Base-by-base conservation (phyloP, 371 early-diverging fungal species). In the Mortierella polycephala region DNA sequence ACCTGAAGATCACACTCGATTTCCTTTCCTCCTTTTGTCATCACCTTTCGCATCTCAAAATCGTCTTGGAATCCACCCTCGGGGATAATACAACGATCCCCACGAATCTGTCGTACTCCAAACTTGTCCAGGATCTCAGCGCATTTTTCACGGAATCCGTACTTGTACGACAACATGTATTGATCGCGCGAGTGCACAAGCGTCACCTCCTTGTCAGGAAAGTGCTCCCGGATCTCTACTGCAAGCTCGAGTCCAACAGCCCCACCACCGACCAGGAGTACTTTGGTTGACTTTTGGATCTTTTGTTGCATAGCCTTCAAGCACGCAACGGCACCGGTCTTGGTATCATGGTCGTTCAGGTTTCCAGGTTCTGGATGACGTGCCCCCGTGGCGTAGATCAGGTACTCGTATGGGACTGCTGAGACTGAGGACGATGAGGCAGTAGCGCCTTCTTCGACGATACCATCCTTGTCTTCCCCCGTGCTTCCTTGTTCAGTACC, bases 161-260 rank as follows among this genome's bases (percentile, higher is more conserved):
- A 44, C 80, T 84, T 86, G 74, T 88, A 91, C 56, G 81, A 64
- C 44, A 75, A 82, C 79, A 86, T 81, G 62, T 89, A 90, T 52
- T 85, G 73, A 2, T 83, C 80, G 8, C 89, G 84, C 3, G 90
- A 90, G 69, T 92, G 91, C 30, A 89, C 82, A 51, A 92, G 50
- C 0, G 88, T 91, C 9, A 91, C 85, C 41, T 75, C 75, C 59
- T 91, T 92, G 42, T 87, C 84, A 2, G 91, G 91, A 45, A 85
- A 88, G 51, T 85, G 81, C 41, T 89, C 89, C 37, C 89, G 89
- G 65, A 92, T 87, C 67, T 92, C 92, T 7, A 85, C 84, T n/a
- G 91, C 89, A 70, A 90, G 45, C 49, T 90, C 92, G 80, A 91
- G 44, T 12, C 92, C 92, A n/a, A 88, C 88, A 45, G 91, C 88